A percentile compares a stretch with the other conserved stretches of the same genome.
Conservation (phyloP, 805 yeast genomes). For the Candida xyloterini region DNA sequence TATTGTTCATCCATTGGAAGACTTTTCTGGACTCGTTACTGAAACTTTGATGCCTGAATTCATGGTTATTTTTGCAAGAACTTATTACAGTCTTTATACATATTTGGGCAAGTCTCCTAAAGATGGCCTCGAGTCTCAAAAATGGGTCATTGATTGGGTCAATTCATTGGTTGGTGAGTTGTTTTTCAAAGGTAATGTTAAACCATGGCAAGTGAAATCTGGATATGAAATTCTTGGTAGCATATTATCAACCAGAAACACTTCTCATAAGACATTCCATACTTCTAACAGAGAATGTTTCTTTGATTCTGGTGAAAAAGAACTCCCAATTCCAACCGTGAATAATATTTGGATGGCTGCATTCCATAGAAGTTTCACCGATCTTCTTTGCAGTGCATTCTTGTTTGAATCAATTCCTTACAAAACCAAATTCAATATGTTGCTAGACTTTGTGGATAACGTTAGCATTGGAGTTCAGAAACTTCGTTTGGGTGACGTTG, state of each 20-base stretch:
- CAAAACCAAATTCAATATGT: not conserved
- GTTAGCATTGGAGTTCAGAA: not conserved
- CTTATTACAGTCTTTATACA: conserved; percentile 9
- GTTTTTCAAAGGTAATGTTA: not conserved
- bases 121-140: not conserved
- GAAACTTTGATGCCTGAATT: conserved; percentile 2
- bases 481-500: not conserved
- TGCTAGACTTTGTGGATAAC: not conserved
- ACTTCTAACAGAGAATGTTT: not conserved
- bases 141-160: conserved; percentile 14
- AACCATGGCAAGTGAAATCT: not conserved
- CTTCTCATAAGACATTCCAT: not conserved
- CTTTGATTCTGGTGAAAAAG: not conserved
- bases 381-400: not conserved
- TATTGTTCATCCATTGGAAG: conserved; percentile 20
- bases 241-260: not conserved
- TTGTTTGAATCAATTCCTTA: not conserved
- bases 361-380: not conserved
- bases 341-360: not conserved
- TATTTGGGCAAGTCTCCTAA: conserved; percentile 5
- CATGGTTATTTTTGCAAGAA: conserved; percentile 4
- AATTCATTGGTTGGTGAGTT: not conserved
- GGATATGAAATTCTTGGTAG: not conserved
- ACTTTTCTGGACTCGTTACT: conserved; percentile 1
- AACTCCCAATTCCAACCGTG: not conserved